Conservation (phyloP, 345 rosid genomes). For the Jatropha curcas region DNA sequence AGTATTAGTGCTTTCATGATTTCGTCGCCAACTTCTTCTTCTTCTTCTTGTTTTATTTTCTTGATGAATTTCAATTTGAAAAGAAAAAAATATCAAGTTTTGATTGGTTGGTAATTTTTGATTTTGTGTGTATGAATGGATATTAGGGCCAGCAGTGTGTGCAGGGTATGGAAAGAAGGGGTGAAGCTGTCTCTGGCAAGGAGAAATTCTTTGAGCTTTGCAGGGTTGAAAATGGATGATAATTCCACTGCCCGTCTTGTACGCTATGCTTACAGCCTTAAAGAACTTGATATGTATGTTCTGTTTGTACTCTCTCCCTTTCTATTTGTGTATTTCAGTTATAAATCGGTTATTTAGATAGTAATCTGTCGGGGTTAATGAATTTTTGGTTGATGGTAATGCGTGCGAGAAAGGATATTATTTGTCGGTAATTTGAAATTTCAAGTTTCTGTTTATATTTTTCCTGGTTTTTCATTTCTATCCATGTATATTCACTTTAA, state of each 20-base stretch:
- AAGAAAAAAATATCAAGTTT: background rate
- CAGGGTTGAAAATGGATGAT: slow-evolving; percentile 84
- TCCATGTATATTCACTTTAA: background rate
- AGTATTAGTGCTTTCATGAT: slow-evolving; percentile 21
- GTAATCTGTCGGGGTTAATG: background rate
- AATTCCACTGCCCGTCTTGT: slow-evolving; percentile 75
- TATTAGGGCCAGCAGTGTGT: slow-evolving; percentile 72
- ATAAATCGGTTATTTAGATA: background rate
- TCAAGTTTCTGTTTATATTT: too few relatives aligned
- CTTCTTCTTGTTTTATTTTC: background rate
- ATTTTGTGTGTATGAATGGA: background rate
- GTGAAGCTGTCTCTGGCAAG: slow-evolving; percentile 77
- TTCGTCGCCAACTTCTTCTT: background rate
- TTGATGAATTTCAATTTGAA: background rate
- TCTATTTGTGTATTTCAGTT: background rate
- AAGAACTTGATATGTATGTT: slow-evolving; percentile 82
- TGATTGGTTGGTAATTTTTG: background rate
- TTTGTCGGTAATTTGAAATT: background rate
- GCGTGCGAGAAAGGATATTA: background rate
- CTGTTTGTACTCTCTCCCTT: background rate
- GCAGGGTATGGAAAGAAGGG: slow-evolving; percentile 84
- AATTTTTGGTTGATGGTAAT: background rate
- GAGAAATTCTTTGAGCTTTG: slow-evolving; percentile 67
- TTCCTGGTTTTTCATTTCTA: background rate
- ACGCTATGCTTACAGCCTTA: slow-evolving; percentile 67